These are phyloP conservation scores for Ascosphaera apis DNA, from an alignment of 2,329 filamentous ascomycete genomes.

Conservation along the genomic window DNA sequence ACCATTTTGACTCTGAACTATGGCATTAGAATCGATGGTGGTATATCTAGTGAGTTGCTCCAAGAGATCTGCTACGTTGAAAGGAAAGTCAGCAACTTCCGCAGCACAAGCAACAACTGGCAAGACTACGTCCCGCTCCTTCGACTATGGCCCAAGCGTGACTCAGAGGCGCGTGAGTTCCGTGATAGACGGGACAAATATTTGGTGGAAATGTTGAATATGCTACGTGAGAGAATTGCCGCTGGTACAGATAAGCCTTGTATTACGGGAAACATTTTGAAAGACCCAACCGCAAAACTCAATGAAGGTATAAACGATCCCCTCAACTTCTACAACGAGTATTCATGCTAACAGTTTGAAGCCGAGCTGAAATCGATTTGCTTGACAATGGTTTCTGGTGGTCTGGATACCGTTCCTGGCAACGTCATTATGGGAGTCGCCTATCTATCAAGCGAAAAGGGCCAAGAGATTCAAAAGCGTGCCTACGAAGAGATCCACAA, in stretches of 20 bases:
- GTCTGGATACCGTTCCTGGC: conserved; percentile 58
- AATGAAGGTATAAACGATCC: conserved; percentile 42
- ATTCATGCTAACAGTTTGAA: conserved; percentile 22
- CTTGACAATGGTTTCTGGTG: conserved; percentile 59
- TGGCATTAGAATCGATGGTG: conserved; percentile 50
- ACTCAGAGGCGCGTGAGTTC: conserved; percentile 39
- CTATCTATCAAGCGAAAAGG: conserved; percentile 43
- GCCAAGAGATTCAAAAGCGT: conserved; percentile 45
- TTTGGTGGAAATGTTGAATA: conserved; percentile 33
- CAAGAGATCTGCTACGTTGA: conserved; percentile 56
- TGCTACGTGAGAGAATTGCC: conserved; percentile 36
- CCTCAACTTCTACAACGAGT: conserved; percentile 8
- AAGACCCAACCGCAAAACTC: conserved; percentile 45
- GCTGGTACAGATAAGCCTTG: conserved; percentile 44
- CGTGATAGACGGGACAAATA: conserved; percentile 45
- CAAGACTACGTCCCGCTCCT: conserved; percentile 64
- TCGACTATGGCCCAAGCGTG: conserved; percentile 39
- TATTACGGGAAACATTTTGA: conserved; percentile 46
- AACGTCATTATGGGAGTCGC: conserved; percentile 63
- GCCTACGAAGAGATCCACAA: conserved; percentile 48
- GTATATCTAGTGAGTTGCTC: conserved; percentile 42
- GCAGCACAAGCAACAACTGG: conserved; percentile 63
- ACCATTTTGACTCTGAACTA: conserved; percentile 60
- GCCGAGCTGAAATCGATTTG: conserved; percentile 62
- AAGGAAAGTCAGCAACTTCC: conserved; percentile 49